Conservation (phyloP, 352 stramenopile species). For the Phytophthora pinifolia region DNA sequence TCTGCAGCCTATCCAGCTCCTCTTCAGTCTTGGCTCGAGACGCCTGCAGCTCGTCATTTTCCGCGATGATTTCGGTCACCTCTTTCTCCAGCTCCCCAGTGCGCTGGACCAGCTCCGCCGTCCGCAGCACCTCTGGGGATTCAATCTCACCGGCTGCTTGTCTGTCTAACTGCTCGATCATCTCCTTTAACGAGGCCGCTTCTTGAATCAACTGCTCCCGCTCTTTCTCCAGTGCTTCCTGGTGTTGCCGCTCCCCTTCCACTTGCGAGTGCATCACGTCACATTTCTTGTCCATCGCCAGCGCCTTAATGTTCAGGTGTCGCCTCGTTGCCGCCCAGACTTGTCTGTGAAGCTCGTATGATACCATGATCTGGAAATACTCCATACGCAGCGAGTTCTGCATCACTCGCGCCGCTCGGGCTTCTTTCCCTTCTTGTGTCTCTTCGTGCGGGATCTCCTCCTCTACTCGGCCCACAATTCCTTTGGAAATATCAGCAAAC, state of each 20-base stretch:
- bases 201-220: constrained; percentile 58
- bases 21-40: constrained; percentile 54
- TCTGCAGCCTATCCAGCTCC: constrained; percentile 55
- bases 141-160: constrained; percentile 59
- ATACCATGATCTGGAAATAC: constrained; percentile 77
- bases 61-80: constrained; percentile 65
- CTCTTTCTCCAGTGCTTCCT: constrained; percentile 58
- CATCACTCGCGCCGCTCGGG: constrained; percentile 48
- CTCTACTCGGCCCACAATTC: constrained; percentile 82
- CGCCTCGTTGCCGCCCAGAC: constrained; percentile 66
- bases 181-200: constrained; percentile 45
- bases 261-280: constrained; percentile 54
- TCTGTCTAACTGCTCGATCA: constrained; percentile 62
- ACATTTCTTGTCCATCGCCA: constrained; percentile 60
- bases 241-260: constrained; percentile 41
- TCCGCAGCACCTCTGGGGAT: constrained; percentile 64
- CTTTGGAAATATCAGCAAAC: constrained; percentile 80
- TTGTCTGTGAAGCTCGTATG: constrained; percentile 75
- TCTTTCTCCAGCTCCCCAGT: constrained; percentile 69
- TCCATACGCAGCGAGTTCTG: constrained; percentile 71
- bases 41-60: constrained; percentile 68
- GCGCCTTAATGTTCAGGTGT: constrained; percentile 45
- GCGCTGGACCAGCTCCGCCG: constrained; percentile 49
- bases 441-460: constrained; percentile 63
- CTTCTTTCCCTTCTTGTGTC: constrained; percentile 71